Percentiles rank a stretch among this genome's conserved stretches.
phyloP scores from a whole-genome alignment of 805 yeast genomes.

The Pichia cephalocereana region DNA sequence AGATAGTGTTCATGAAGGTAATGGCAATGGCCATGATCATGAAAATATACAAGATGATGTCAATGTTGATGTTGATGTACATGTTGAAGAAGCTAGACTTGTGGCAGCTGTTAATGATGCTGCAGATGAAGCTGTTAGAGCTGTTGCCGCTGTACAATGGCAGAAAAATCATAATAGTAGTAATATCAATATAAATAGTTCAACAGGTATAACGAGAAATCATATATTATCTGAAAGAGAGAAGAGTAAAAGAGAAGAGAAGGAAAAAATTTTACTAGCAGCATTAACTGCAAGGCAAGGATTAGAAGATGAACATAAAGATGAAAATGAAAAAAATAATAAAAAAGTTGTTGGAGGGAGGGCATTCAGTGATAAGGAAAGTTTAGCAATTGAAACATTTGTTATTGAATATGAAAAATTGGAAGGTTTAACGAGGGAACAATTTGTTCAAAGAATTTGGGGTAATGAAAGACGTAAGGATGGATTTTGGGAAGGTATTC shows the following conservation, averaged over 20 bases:
- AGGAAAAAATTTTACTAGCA: neutral
- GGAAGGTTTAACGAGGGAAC: conserved; percentile 52
- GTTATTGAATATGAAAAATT: conserved; percentile 59
- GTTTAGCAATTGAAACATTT: conserved; percentile 61
- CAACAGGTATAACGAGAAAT: too few relatives aligned
- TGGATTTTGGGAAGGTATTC: conserved; percentile 79
- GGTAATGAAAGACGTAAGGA: conserved; percentile 76
- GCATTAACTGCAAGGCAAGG: neutral
- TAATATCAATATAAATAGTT: neutral
- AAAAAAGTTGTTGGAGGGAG: conserved; percentile 3
- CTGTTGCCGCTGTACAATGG: conserved; percentile 7
- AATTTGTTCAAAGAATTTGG: conserved; percentile 83
- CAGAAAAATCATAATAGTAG: neutral
- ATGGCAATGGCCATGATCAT: conserved; percentile 2
- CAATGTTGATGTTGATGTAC: neutral
- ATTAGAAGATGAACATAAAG: neutral
- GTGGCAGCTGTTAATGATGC: conserved; percentile 21
- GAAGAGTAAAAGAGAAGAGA: neutral
- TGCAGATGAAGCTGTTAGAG: conserved; percentile 10
- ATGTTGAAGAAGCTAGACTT: neutral
- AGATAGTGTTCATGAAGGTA: neutral
- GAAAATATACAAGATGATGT: neutral
- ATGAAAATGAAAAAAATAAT: neutral
- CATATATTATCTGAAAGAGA: too few relatives aligned
- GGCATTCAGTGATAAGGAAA: conserved; percentile 56